Evolutionary conservation across 2,329 filamentous ascomycete species (phyloP).

Genomic region (Parastagonospora nodorum): DNA sequence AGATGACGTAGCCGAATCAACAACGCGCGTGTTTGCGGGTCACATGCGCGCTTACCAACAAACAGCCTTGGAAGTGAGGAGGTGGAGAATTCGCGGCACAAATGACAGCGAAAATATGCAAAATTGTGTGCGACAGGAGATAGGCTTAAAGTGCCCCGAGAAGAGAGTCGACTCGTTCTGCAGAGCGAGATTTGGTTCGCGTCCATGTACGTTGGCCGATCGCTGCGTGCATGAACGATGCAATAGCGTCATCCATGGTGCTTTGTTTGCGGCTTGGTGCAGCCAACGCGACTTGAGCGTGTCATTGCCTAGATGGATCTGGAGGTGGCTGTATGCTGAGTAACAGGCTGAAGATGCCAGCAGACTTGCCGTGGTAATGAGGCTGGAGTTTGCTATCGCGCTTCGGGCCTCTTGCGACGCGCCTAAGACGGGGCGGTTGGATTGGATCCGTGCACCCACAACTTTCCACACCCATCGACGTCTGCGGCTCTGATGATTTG

Average conservation of each 20-base stretch:
- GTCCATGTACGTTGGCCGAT: neutral
- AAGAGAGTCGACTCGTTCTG: neutral
- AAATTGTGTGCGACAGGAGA: neutral
- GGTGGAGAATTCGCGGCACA: neutral
- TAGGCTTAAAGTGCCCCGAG: neutral
- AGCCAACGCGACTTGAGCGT: neutral
- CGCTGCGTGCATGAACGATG: neutral
- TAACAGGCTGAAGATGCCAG: too few species aligned
- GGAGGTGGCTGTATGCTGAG: too few species aligned
- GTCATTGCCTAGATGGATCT: neutral
- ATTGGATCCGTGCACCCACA: neutral
- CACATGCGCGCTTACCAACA: neutral
- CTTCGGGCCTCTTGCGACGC: neutral
- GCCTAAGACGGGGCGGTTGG: constrained; percentile 1
- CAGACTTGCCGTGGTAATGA: too few species aligned
- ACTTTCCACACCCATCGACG: neutral
- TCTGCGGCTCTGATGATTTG: constrained; percentile 2
- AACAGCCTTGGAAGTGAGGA: neutral
- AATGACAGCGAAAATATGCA: neutral
- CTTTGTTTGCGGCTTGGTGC: constrained; percentile 1
- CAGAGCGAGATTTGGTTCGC: neutral
- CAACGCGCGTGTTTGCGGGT: neutral
- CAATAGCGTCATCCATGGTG: neutral
- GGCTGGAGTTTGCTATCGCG: neutral
- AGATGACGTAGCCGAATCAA: neutral